Conservation (phyloP, 108 stramenopile genomes). For the Nitzschia putrida region DNA sequence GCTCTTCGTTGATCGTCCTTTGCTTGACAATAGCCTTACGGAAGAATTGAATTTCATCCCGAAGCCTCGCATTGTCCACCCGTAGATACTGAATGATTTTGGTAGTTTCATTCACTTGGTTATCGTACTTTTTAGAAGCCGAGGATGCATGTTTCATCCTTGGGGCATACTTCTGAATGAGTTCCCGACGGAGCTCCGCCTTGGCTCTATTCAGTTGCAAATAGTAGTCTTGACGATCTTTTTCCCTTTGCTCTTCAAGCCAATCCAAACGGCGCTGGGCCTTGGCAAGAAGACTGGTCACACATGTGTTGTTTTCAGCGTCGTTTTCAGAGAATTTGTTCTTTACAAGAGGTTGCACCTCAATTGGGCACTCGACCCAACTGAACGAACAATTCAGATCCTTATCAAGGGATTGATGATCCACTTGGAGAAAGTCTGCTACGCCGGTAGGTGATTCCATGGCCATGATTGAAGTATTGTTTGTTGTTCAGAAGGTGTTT, state of each 20-base stretch:
- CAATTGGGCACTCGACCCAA: conserved; percentile 22
- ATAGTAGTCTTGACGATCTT: conserved; percentile 18
- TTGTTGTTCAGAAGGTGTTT: too few species aligned
- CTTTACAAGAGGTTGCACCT: background rate
- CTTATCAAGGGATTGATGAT: background rate
- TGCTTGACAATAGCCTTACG: background rate
- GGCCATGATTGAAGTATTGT: background rate
- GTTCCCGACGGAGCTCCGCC: background rate
- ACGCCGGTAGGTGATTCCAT: conserved; percentile 24
- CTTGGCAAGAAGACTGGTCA: background rate
- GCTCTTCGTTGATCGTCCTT: conserved; percentile 5
- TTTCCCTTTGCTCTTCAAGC: conserved; percentile 10
- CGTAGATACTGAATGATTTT: conserved; percentile 17
- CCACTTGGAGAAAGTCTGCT: conserved; percentile 23
- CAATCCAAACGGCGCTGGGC: conserved; percentile 12
- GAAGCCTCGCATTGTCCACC: conserved; percentile 25
- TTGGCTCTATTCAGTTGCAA: conserved; percentile 7
- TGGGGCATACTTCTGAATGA: conserved; percentile 7
- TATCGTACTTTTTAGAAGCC: conserved; percentile 4
- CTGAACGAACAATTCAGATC: conserved; percentile 6
- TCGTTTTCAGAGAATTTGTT: background rate
- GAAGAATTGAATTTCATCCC: conserved; percentile 17
- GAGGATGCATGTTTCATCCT: background rate
- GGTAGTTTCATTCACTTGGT: conserved; percentile 11
- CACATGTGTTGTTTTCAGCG: background rate